These are phyloP conservation scores for Conidiobolus incongruus DNA, from an alignment of 371 early-diverging fungal species.

Conservation along the genomic window DNA sequence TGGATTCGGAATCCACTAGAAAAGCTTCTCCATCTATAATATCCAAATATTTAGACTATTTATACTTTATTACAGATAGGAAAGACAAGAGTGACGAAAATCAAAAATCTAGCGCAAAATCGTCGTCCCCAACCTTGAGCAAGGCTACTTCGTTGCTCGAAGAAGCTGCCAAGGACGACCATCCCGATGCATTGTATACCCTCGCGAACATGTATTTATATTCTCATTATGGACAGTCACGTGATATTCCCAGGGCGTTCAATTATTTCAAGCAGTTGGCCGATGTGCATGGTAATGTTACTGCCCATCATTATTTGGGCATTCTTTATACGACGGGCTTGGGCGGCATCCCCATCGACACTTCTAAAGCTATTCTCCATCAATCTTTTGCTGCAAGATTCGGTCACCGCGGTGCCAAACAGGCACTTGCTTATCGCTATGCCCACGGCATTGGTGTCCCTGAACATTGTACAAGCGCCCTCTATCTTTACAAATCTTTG, in stretches of 20 bases:
- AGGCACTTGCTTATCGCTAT: constrained; percentile 71
- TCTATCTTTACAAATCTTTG: constrained; percentile 49
- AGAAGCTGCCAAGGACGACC: constrained; percentile 11
- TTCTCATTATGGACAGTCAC: constrained; percentile 19
- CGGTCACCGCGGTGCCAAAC: constrained; percentile 45
- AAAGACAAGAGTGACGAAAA: too few relatives aligned
- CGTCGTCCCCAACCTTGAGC: too few relatives aligned
- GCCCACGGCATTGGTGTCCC: constrained; percentile 59
- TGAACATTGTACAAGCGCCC: constrained; percentile 48
- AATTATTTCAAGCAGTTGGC: constrained; percentile 30
- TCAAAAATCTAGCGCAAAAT: too few relatives aligned
- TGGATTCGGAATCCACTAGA: too few relatives aligned
- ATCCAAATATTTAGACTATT: too few relatives aligned
- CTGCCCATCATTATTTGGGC: constrained; percentile 74
- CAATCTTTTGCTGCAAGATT: constrained; percentile 65
- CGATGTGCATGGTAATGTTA: constrained; percentile 39
- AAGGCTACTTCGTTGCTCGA: constrained; percentile 7
- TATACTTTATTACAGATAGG: too few relatives aligned
- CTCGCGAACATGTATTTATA: constrained; percentile 20
- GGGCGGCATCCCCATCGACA: constrained; percentile 19
- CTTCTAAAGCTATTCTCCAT: constrained; percentile 36
- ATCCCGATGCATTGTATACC: constrained; percentile 15
- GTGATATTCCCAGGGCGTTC: constrained; percentile 29
- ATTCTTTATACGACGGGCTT: constrained; percentile 76
- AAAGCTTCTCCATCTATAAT: too few relatives aligned